Evolutionary conservation across 768 basidiomycete genomes (phyloP), one percentile per base, ranked within the genome.

Genomic region (Leucocoprinus birnbaumii): DNA sequence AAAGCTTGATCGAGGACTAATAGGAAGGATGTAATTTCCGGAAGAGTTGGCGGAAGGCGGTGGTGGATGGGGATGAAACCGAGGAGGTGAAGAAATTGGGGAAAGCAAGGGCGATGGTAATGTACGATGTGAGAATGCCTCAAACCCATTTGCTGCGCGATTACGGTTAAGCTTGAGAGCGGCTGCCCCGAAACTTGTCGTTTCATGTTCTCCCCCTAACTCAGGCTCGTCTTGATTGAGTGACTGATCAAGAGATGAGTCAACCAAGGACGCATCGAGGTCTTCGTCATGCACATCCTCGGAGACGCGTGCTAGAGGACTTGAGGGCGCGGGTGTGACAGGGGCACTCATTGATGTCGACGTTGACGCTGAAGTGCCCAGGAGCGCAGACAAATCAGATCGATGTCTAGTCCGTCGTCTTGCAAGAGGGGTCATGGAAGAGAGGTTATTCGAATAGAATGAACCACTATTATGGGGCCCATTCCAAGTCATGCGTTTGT

Each of bases 401-500:
- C 53, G 53, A 4, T 83, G 78, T 58, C 79, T 83, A 55, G 82
- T 77, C 53, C 77, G 66, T 42, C 76, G 72, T 57, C 69, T 77
- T 25, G 74, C 58, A 16, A 77, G 62, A 8, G 73, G 73, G 37
- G 70, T 69, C 10, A 76, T 71, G 2, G 82, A 77, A 57, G 78
- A 74, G 13, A 78, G 25, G n/a, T 19, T 19, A 41, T 41, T 19
- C 6, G 40, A 78, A 3, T 77, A 70, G 2, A 68, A 69, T 2
- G 79, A 77, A 16, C 84, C 74, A 14, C 76, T 76, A 14, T n/a
- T 38, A 24, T 50, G 41, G 21, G 58, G 46, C 9, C 87, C 88
- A 53, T 82, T 90, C 89, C 89, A 92, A 0, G 88, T 89, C 13
- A 83, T 78, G 14, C 87, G 80, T 62, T 90, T 90, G 62, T 71